phyloP scores from a whole-genome alignment of 2,329 filamentous ascomycete genomes.

The Penicillium sp. region DNA sequence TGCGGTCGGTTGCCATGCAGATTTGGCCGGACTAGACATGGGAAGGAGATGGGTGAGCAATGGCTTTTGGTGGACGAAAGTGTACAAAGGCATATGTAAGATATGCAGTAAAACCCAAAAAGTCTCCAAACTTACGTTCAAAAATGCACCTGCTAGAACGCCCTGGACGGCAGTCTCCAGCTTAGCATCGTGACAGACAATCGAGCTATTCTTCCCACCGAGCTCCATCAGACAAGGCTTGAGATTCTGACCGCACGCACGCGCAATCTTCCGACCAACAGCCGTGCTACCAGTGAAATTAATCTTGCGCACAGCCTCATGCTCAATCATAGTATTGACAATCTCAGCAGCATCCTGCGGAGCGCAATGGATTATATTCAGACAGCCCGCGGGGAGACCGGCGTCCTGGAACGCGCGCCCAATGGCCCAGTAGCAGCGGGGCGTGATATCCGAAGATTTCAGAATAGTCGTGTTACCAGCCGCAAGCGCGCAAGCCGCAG shows the following conservation, averaged over 20 bases:
- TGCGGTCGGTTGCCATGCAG: constrained; percentile 77
- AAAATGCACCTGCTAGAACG: constrained; percentile 33
- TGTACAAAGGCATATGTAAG: not conserved
- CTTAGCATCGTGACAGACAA: constrained; percentile 75
- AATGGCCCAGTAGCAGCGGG: constrained; percentile 59
- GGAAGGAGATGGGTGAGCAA: not conserved
- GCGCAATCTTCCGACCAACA: constrained; percentile 66
- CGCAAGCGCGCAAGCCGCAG: constrained; percentile 59
- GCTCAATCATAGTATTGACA: constrained; percentile 62
- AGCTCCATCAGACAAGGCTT: constrained; percentile 78
- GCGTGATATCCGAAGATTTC: constrained; percentile 65
- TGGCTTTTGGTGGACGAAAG: not conserved
- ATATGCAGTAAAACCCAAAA: not conserved
- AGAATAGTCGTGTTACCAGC: constrained; percentile 70
- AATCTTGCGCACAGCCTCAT: constrained; percentile 64
- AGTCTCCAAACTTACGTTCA: constrained; percentile 27
- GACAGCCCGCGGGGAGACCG: constrained; percentile 66
- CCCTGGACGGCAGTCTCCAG: constrained; percentile 56
- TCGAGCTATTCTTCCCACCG: constrained; percentile 74
- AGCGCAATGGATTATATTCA: constrained; percentile 67
- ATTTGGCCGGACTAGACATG: constrained; percentile 64
- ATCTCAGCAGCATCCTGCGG: constrained; percentile 62
- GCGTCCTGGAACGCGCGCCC: constrained; percentile 63
- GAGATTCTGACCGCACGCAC: constrained; percentile 63
- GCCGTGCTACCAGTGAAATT: constrained; percentile 71